Evolutionary conservation across 2,329 filamentous ascomycete species (phyloP).

Genomic region (Stagonosporopsis vannaccii): DNA sequence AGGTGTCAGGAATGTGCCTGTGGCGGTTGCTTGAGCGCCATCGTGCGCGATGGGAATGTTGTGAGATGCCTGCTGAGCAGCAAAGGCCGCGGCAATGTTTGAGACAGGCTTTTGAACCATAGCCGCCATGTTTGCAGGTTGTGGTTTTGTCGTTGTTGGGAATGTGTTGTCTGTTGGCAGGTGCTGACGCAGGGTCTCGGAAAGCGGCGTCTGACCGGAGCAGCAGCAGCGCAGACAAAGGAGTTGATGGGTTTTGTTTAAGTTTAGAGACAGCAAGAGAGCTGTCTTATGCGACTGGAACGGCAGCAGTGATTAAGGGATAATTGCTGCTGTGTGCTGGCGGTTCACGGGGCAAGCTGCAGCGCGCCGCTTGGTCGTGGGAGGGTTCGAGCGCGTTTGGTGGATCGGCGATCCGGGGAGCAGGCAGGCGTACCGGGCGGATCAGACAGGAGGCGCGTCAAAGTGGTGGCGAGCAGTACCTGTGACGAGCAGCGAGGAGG

Average conservation of each 20-base stretch:
- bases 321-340: slow-evolving; percentile 27
- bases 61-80: slow-evolving; percentile 35
- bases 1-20: slow-evolving; percentile 77
- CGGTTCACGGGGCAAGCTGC: slow-evolving; percentile 37
- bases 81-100: slow-evolving; percentile 52
- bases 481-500: slow-evolving; percentile 9
- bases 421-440: slow-evolving; percentile 10
- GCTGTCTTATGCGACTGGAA: slow-evolving; percentile 28
- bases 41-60: slow-evolving; percentile 42
- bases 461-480: slow-evolving; percentile 8
- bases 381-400: slow-evolving; percentile 19
- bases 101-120: slow-evolving; percentile 47
- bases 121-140: slow-evolving; percentile 45
- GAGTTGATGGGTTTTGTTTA: slow-evolving; percentile 7
- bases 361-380: slow-evolving; percentile 25
- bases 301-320: slow-evolving; percentile 23
- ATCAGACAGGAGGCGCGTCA: slow-evolving; percentile 17
- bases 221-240: slow-evolving; percentile 24
- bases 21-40: slow-evolving; percentile 32
- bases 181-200: slow-evolving; percentile 44
- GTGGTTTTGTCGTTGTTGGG: neutral
- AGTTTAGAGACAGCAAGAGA: slow-evolving; percentile 27
- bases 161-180: slow-evolving; percentile 17
- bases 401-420: slow-evolving; percentile 38
- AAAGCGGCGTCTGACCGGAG: slow-evolving; percentile 30